Evolutionary conservation across 108 stramenopile genomes (phyloP).

Genomic region (Cyclotella kingstonii): DNA sequence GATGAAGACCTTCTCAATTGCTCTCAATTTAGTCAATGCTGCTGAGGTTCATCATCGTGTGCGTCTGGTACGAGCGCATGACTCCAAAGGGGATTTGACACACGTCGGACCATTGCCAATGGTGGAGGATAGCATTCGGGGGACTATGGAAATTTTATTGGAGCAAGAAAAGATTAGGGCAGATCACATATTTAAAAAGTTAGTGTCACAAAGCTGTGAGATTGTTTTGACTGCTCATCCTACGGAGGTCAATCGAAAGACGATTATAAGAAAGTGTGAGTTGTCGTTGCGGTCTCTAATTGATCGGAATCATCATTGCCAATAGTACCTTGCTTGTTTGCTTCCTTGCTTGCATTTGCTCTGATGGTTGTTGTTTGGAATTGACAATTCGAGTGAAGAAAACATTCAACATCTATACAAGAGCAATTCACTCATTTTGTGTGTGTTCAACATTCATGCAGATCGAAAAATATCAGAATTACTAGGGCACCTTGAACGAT

Average conservation of each 20-base stretch:
- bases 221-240: conserved; percentile 97
- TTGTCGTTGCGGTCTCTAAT: too few relatives aligned
- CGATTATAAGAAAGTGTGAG: conserved; percentile 56
- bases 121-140: conserved; percentile 73
- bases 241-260: conserved; percentile 89
- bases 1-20: conserved; percentile 65
- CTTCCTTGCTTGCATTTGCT: neutral
- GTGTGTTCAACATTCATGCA: conserved; percentile 36
- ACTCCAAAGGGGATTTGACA: conserved; percentile 12
- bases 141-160: conserved; percentile 67
- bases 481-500: conserved; percentile 61
- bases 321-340: neutral
- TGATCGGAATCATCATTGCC: too few relatives aligned
- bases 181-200: conserved; percentile 78
- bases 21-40: conserved; percentile 77
- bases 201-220: conserved; percentile 89
- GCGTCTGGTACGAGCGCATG: conserved; percentile 49
- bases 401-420: conserved; percentile 17
- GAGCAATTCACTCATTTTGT: conserved; percentile 3
- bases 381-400: too few relatives aligned
- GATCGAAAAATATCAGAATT: conserved; percentile 64
- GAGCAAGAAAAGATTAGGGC: conserved; percentile 42
- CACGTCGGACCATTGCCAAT: conserved; percentile 67
- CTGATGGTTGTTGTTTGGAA: neutral
- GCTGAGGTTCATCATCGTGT: conserved; percentile 86